Percentiles rank a stretch among this genome's conserved stretches.
Evolutionary conservation across 768 basidiomycete species (phyloP).

Genomic region (Filobasidium floriforme): DNA sequence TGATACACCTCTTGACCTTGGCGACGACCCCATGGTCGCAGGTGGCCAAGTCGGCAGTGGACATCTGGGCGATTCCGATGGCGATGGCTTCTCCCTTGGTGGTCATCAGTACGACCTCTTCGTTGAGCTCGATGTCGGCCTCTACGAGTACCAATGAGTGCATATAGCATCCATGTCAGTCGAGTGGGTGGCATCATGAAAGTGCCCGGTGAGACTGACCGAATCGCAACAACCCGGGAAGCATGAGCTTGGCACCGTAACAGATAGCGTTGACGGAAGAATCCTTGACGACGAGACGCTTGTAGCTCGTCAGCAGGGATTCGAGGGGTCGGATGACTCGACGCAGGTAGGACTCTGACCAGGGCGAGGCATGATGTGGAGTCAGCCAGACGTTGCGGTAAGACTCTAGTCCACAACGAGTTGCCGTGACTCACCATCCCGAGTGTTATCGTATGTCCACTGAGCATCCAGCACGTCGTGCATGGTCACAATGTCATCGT

Average conservation of each 20-base stretch:
- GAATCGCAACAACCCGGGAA: conserved; percentile 93
- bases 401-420: too few relatives aligned
- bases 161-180: too few relatives aligned
- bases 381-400: conserved; percentile 3
- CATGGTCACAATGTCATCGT: conserved; percentile 98
- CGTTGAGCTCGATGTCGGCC: conserved; percentile 83
- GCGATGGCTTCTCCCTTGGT: conserved; percentile 98
- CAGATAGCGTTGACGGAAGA: conserved; percentile 98
- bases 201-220: conserved; percentile 36
- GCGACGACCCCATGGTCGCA: conserved; percentile 99
- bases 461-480: conserved; percentile 99
- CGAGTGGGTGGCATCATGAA: not conserved
- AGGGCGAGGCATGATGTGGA: conserved; percentile 1
- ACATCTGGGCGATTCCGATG: conserved; percentile 92
- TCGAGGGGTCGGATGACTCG: conserved; percentile 91
- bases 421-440: conserved; percentile 61
- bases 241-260: conserved; percentile 99
- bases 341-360: conserved; percentile 84
- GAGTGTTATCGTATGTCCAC: conserved; percentile 94
- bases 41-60: conserved; percentile 92
- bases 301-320: conserved; percentile 87
- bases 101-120: conserved; percentile 97
- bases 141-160: conserved; percentile 42
- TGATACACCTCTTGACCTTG: conserved; percentile 97
- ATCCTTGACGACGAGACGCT: conserved; percentile 98